Conservation (phyloP, 331 rosid genomes). For the Phaseolus coccineus region DNA sequence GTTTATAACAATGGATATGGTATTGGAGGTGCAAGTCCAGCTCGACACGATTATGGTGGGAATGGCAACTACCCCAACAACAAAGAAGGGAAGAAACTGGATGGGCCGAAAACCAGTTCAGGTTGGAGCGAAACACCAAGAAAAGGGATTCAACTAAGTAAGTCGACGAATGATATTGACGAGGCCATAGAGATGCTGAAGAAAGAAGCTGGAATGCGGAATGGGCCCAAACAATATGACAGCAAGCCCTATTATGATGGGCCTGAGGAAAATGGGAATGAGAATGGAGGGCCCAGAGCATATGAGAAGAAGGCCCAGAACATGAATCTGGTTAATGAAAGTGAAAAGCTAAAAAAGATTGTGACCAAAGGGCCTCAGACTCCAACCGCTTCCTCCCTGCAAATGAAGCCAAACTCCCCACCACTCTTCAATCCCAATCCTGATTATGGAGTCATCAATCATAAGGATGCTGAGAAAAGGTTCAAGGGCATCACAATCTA, state of each 20-base stretch:
- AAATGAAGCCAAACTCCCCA: too few relatives aligned
- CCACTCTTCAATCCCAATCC: too few relatives aligned
- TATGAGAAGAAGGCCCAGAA: neutral
- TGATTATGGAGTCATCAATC: constrained; percentile 26
- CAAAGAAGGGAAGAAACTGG: neutral
- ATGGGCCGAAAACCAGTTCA: constrained; percentile 6
- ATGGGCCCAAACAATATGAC: neutral
- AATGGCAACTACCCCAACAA: neutral
- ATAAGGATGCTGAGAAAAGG: constrained; percentile 34
- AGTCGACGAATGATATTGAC: constrained; percentile 50
- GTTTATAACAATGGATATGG: neutral
- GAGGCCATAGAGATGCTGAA: constrained; percentile 49
- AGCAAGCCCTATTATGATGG: too few relatives aligned
- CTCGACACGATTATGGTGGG: neutral
- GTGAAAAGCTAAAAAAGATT: constrained; percentile 17
- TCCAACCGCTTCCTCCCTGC: too few relatives aligned
- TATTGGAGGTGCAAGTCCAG: too few relatives aligned
- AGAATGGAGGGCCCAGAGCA: constrained; percentile 13
- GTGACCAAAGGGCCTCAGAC: neutral
- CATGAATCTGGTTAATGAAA: constrained; percentile 17
- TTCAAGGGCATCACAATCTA: constrained; percentile 37
- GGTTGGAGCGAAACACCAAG: constrained; percentile 38
- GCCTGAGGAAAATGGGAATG: too few relatives aligned
- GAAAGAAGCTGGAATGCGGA: constrained; percentile 38
- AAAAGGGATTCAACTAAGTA: constrained; percentile 45